These are phyloP conservation scores for Venturia carpophila DNA, from an alignment of 2,329 filamentous ascomycete species.

Conservation along the genomic window DNA sequence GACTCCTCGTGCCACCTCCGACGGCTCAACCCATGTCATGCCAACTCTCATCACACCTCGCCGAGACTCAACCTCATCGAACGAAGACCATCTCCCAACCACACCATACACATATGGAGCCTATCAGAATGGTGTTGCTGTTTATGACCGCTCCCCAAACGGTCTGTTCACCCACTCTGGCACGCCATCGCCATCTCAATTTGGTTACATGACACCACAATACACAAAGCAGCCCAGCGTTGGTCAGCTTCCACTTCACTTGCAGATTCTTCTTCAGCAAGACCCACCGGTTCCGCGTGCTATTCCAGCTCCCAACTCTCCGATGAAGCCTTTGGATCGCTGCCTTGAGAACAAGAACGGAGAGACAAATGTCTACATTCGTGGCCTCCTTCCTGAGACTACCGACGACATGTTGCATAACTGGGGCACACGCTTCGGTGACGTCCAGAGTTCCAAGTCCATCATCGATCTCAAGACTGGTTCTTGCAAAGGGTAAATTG, in stretches of 20 bases:
- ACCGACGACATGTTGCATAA: conserved; percentile 80
- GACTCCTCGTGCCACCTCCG: conserved; percentile 39
- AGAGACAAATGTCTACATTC: conserved; percentile 97
- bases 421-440: conserved; percentile 82
- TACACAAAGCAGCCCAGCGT: conserved; percentile 32
- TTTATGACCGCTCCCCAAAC: conserved; percentile 44
- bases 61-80: conserved; percentile 45
- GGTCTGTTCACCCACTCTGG: conserved; percentile 40
- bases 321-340: conserved; percentile 83
- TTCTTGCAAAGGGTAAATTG: conserved; percentile 83
- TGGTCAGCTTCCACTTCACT: conserved; percentile 36
- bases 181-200: conserved; percentile 43
- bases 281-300: conserved; percentile 80
- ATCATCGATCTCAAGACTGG: conserved; percentile 93
- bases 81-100: conserved; percentile 45
- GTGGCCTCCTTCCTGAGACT: conserved; percentile 88
- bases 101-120: conserved; percentile 36
- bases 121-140: conserved; percentile 39
- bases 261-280: conserved; percentile 47
- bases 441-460: conserved; percentile 93
- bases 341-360: conserved; percentile 90
- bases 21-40: conserved; percentile 28
- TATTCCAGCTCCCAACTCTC: conserved; percentile 81
- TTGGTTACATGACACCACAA: conserved; percentile 38
- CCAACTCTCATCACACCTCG: conserved; percentile 45